phyloP scores from a whole-genome alignment of 1,284 basidiomycete genomes.

The Phylloporus sp. region DNA sequence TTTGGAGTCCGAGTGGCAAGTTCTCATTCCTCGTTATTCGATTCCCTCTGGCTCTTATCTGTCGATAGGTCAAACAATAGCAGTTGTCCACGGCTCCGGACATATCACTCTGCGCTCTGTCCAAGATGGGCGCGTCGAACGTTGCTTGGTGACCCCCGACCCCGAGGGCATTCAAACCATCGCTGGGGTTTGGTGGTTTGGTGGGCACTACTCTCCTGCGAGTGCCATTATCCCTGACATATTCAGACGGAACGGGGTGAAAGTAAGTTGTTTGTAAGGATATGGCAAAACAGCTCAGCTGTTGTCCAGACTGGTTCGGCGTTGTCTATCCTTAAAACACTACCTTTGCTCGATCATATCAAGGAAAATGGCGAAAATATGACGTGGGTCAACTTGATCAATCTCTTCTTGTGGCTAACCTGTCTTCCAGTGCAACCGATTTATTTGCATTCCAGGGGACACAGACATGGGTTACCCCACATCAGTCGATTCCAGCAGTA shows the following conservation, averaged over 20 bases:
- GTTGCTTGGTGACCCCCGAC: constrained; percentile 45
- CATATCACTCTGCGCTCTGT: constrained; percentile 72
- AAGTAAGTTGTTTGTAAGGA: constrained; percentile 48
- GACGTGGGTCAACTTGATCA: constrained; percentile 49
- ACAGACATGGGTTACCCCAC: constrained; percentile 50
- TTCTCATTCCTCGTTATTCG: constrained; percentile 7
- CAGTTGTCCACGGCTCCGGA: constrained; percentile 71
- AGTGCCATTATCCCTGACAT: constrained; percentile 68
- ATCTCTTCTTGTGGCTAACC: constrained; percentile 15
- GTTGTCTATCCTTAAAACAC: constrained; percentile 64
- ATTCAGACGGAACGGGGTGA: constrained; percentile 65
- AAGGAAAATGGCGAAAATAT: constrained; percentile 64
- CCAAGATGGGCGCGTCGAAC: constrained; percentile 67
- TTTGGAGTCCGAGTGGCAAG: constrained; percentile 83
- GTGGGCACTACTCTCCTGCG: constrained; percentile 46
- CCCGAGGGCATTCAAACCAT: constrained; percentile 36
- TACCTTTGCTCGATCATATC: constrained; percentile 72
- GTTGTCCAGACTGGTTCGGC: constrained; percentile 70
- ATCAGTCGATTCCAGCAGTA: constrained; percentile 52
- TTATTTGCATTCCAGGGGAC: constrained; percentile 77
- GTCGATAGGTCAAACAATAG: constrained; percentile 66
- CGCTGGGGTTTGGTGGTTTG: constrained; percentile 73
- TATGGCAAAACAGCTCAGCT: constrained; percentile 7
- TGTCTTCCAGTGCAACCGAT: constrained; percentile 61
- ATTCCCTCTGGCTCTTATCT: constrained; percentile 12